Base-by-base conservation (phyloP, 495 filamentous ascomycete species). In the Xylaria castorea region DNA sequence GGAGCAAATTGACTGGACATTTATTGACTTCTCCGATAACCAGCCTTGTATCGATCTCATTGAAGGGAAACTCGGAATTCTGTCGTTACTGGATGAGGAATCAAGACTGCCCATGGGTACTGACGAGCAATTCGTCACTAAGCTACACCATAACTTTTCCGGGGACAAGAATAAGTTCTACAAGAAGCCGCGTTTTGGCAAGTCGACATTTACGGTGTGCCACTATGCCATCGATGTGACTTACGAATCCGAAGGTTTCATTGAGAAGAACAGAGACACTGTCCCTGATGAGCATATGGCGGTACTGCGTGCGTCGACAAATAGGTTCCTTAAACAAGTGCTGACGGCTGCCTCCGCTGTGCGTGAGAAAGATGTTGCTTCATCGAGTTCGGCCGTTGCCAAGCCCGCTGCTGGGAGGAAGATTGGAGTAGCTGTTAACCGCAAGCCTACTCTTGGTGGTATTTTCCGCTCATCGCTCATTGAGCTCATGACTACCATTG, bases 31-130 rank as follows among this genome's bases (percentile, higher is more conserved):
- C 83, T 97, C 96, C 63, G 96, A 99, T 80, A 99, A 99, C 77
- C 94, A 98, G 81, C 97, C 97, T n/a, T 99, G 96, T 83, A 99
- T 99, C 78, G 96, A 99, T 81, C 83, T 99, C 53, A 99, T 99
- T 74, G 96, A 99, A 83, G 95, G 93, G 58, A 98, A 97, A 81
- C 86, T 99, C 50, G 97, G 96, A 76, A 92, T 99, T 67, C 83
- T 99, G 66, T 92, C 95, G 30, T 89, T 99, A 58, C 83, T 99
- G 27, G 96, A 99, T 76, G 96, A 99, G 83, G 96, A 99, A 80
- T 98, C 95, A 46, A 89, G 96, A 72, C 84, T 99, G 64, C 96
- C 96, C 1, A 98, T 98, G 91, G 96, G 96, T 51, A 95, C 94
- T 9, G 96, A 99, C 77, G 96, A 98, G 75, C 93, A 95, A 77